Evolutionary conservation across 257 asterid species (phyloP), one percentile per base, ranked within the genome.

Genomic region (Coffea eugenioides): DNA sequence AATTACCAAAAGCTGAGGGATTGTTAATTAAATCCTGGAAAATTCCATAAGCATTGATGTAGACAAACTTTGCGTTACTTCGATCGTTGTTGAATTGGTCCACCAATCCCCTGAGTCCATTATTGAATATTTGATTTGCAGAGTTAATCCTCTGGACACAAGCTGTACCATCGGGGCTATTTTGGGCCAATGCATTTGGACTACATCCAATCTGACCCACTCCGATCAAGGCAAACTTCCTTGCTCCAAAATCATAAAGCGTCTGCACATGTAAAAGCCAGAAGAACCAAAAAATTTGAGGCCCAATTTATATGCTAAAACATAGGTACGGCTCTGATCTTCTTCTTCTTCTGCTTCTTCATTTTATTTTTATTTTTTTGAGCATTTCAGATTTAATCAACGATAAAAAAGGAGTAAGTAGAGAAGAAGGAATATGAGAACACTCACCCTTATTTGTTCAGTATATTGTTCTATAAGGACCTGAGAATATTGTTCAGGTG

Each of bases 201-300:
- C 98, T 93, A 88, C 99, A 95, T 16, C 99, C 98, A 66, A 95
- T 93, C 54, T 92, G 97, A 10, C 97, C 98, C 25, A 92, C 88
- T 81, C 98, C 98, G 16, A 80, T 86, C 73, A 93, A 57, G 2
- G 51, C 95, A 52, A 95, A 85, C 85, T 92, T 95, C 83, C 95
- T 82, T 21, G 98, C 99, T 64, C 98, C 99, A 31, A 80, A 89
- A 74, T 87, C 62, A 82, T 95, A 89, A 87, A 95, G 39, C 18
- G 77, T 39, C 97, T 93, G 73, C 69, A 2, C 13, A 49, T 36
- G 34, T 78, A 8, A 36, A 69, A 1, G 1, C n/a, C 13, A 6
- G 43, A 0, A 14, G 23, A n/a, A 79, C 6, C 0, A 1, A 25
- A 10, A 8, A 54, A 54, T 3, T 39, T 2, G 5, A 39, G 43